Percentiles rank a stretch among this genome's conserved stretches.
These are phyloP conservation scores for Yarrowia keelungensis DNA, from an alignment of 805 yeast genomes.

Conservation along the genomic window DNA sequence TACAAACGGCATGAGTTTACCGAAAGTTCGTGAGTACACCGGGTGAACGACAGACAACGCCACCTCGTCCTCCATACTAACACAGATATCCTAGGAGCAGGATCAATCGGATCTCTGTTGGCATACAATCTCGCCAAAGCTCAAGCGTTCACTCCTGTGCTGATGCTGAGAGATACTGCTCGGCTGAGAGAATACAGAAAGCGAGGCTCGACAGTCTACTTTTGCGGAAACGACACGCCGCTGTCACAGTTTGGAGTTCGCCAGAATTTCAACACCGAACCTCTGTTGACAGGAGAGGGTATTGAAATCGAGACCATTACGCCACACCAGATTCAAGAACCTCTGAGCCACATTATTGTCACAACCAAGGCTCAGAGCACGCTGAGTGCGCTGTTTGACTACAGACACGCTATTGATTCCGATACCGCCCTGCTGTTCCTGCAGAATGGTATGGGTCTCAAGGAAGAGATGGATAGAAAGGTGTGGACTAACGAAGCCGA, in stretches of 20 bases:
- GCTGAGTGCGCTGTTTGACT: constrained; percentile 63
- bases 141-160: constrained; percentile 53
- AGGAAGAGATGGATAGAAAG: constrained; percentile 56
- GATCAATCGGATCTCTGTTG: constrained; percentile 60
- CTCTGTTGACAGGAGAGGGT: constrained; percentile 39
- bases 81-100: constrained; percentile 57
- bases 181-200: constrained; percentile 54
- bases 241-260: constrained; percentile 38
- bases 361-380: constrained; percentile 86
- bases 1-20: neutral
- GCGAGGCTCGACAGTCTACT: constrained; percentile 53
- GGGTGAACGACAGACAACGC: too few relatives aligned
- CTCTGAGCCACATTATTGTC: constrained; percentile 66
- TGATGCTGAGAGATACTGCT: constrained; percentile 55
- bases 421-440: constrained; percentile 67
- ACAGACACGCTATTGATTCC: constrained; percentile 57
- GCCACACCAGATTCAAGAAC: constrained; percentile 41
- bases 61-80: neutral
- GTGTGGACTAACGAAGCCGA: constrained; percentile 57
- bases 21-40: constrained; percentile 24
- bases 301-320: constrained; percentile 42
- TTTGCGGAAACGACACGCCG: constrained; percentile 43
- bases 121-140: constrained; percentile 55
- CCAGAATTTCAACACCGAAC: constrained; percentile 39
- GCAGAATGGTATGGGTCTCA: constrained; percentile 88